Conservation (phyloP, 2,329 filamentous ascomycete species). For the Aureobasidium lini region DNA sequence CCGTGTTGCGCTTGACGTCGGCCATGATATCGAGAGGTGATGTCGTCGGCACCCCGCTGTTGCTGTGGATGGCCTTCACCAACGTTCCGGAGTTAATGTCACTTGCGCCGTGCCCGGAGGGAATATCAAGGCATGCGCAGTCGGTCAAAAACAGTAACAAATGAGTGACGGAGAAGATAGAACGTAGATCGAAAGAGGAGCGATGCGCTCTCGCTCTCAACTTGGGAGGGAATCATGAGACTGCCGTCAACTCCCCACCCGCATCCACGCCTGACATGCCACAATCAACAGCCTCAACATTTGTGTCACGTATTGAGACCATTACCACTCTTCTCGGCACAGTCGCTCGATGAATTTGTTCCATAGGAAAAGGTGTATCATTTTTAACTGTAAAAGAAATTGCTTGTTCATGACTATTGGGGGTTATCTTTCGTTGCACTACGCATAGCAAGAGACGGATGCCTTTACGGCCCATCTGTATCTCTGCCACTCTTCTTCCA, state of each 20-base stretch:
- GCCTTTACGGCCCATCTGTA: conserved; percentile 2
- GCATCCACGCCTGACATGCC: background rate
- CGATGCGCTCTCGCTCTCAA: background rate
- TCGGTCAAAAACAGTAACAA: background rate
- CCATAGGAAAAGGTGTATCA: background rate
- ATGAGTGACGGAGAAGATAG: background rate
- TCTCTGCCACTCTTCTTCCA: conserved; percentile 4
- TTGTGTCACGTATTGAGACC: background rate
- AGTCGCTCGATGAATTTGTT: background rate
- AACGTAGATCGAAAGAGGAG: background rate
- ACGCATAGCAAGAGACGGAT: conserved; percentile 7
- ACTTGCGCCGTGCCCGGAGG: background rate
- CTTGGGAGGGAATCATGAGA: background rate
- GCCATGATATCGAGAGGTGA: conserved; percentile 36
- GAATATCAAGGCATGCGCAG: background rate
- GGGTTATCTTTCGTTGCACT: conserved; percentile 12
- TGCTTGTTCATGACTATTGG: conserved; percentile 12
- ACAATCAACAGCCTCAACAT: background rate
- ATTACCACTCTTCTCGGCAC: background rate
- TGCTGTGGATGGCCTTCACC: background rate
- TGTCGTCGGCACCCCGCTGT: conserved; percentile 3
- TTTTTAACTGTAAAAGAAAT: conserved; percentile 12
- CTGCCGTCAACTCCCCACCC: background rate
- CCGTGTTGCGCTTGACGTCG: conserved; percentile 52
- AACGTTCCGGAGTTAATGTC: background rate